These are phyloP conservation scores for Keqinozyma sinolaborantium DNA, from an alignment of 1,139 yeast species.

Conservation along the genomic window DNA sequence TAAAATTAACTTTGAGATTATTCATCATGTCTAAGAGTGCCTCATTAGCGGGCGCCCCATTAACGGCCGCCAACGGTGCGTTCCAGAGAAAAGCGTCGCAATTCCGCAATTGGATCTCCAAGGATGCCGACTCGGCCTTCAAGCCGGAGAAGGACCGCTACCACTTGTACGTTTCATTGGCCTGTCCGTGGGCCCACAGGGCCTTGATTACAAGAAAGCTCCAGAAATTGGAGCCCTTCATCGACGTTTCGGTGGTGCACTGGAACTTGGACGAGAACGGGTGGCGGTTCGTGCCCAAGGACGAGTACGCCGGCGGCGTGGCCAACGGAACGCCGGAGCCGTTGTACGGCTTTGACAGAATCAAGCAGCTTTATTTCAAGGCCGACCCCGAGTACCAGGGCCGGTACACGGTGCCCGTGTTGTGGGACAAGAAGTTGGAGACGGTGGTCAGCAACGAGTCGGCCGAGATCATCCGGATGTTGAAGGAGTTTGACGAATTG, in stretches of 20 bases:
- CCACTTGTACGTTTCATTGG: slow-evolving; percentile 81
- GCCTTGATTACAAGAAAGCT: slow-evolving; percentile 71
- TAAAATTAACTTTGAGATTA: slow-evolving; percentile 27
- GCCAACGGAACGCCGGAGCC: slow-evolving; percentile 65
- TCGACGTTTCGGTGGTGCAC: slow-evolving; percentile 76
- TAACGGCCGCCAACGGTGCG: slow-evolving; percentile 39
- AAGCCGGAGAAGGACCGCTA: slow-evolving; percentile 78
- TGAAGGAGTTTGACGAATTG: slow-evolving; percentile 58
- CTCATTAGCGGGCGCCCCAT: slow-evolving; percentile 44
- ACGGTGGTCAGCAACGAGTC: slow-evolving; percentile 92
- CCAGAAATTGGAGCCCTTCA: slow-evolving; percentile 66
- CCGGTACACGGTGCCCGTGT: slow-evolving; percentile 85
- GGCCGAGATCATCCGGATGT: slow-evolving; percentile 80
- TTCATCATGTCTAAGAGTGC: slow-evolving; percentile 53
- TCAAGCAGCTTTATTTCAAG: slow-evolving; percentile 70
- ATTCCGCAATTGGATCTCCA: slow-evolving; percentile 55
- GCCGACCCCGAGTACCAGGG: slow-evolving; percentile 75
- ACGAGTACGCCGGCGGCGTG: slow-evolving; percentile 23
- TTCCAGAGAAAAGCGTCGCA: slow-evolving; percentile 46
- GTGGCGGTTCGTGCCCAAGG: slow-evolving; percentile 65
- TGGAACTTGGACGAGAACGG: slow-evolving; percentile 86
- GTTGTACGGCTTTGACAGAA: slow-evolving; percentile 52
- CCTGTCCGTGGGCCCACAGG: slow-evolving; percentile 97
- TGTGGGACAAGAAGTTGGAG: slow-evolving; percentile 81
- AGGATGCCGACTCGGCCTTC: slow-evolving; percentile 53